Percentiles rank a stretch among this genome's conserved stretches.
Conservation (phyloP, 192 early-diverging fungal genomes). For the Pilobolus umbonatus region DNA sequence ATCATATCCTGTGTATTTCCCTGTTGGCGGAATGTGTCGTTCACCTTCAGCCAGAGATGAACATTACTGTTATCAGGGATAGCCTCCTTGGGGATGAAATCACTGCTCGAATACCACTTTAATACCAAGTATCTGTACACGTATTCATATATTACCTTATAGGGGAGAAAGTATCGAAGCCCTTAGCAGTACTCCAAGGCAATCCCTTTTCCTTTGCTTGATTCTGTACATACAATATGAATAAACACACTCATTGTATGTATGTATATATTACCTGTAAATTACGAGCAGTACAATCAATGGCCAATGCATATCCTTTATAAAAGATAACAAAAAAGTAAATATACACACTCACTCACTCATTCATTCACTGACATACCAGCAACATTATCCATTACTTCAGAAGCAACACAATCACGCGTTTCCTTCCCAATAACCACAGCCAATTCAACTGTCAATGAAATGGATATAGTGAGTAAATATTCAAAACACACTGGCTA, state of each 20-base stretch:
- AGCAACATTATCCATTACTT: slow-evolving; percentile 62
- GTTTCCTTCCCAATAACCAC: slow-evolving; percentile 83
- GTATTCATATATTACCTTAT: slow-evolving; percentile 48
- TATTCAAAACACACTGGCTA: not conserved
- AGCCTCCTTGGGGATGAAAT: slow-evolving; percentile 67
- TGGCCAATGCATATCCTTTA: slow-evolving; percentile 72
- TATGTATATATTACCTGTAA: slow-evolving; percentile 48
- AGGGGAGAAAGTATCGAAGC: slow-evolving; percentile 94
- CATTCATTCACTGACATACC: slow-evolving; percentile 20
- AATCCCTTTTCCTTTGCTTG: slow-evolving; percentile 76
- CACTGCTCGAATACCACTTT: slow-evolving; percentile 29
- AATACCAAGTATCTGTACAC: not conserved
- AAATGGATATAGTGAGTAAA: not conserved
- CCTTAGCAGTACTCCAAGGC: slow-evolving; percentile 92
- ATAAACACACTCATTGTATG: not conserved
- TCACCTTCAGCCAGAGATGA: slow-evolving; percentile 63
- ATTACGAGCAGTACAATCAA: slow-evolving; percentile 93
- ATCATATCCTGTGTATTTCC: slow-evolving; percentile 92
- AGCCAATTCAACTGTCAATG: slow-evolving; percentile 81
- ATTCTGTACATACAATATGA: slow-evolving; percentile 9
- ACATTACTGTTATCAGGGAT: slow-evolving; percentile 74
- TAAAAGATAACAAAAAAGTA: not conserved
- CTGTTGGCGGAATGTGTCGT: slow-evolving; percentile 71
- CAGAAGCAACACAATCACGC: slow-evolving; percentile 59
- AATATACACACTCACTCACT: not conserved